Evolutionary conservation across 1,139 yeast genomes (phyloP).

Genomic region (Barnettozyma hawaiiensis): DNA sequence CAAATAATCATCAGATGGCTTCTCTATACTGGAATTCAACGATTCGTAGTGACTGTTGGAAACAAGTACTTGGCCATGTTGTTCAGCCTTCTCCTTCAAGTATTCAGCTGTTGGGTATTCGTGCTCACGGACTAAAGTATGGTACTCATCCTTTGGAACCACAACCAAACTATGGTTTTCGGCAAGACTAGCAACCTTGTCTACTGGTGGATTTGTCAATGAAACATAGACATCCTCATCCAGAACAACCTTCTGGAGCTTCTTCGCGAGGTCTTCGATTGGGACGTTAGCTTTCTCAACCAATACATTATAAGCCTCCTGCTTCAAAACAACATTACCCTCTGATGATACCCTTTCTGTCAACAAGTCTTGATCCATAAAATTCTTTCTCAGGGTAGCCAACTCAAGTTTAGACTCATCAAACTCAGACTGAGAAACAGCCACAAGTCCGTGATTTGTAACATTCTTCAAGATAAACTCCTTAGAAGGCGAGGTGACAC

Average conservation of each 20-base stretch:
- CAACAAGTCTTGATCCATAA: conserved; percentile 21
- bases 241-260: conserved; percentile 8
- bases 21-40: conserved; percentile 10
- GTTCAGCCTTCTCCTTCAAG: conserved; percentile 23
- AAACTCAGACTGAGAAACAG: conserved; percentile 30
- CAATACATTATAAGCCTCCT: conserved; percentile 29
- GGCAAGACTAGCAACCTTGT: conserved; percentile 21
- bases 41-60: conserved; percentile 22
- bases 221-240: conserved; percentile 22
- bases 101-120: conserved; percentile 28
- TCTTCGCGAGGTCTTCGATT: conserved; percentile 15
- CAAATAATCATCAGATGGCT: conserved; percentile 17
- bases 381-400: conserved; percentile 21
- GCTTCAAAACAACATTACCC: conserved; percentile 29
- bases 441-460: conserved; percentile 26
- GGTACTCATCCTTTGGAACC: conserved; percentile 27
- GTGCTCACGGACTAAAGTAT: conserved; percentile 26
- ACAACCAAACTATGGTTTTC: conserved; percentile 24
- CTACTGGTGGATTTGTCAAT: conserved; percentile 19
- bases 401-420: conserved; percentile 24
- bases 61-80: conserved; percentile 26
- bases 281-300: conserved; percentile 20
- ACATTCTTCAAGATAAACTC: conserved; percentile 23
- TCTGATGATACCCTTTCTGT: conserved; percentile 23
- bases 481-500: conserved; percentile 15